Base-by-base conservation (phyloP, 1,139 yeast genomes). In the Yamadazyma pseudoaaseri region DNA sequence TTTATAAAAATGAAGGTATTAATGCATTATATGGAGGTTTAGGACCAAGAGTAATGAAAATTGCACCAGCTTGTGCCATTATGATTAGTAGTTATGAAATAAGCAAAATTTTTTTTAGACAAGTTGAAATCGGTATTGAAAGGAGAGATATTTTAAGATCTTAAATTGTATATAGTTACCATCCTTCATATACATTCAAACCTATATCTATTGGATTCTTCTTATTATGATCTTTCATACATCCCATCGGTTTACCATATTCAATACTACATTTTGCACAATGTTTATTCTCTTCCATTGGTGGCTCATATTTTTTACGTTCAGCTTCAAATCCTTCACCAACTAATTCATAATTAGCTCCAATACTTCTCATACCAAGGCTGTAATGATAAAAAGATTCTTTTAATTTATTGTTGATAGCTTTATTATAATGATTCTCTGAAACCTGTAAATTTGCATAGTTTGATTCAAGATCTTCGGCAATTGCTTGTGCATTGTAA, bases 21-120 rank as follows among this genome's bases (percentile, higher is more conserved):
- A 53, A 70, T 4, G 94, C 97, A 0, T 63, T 92, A 13, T 90
- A 82, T 54, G 85, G 86, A 25, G 98, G 98, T 0, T 64, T 89
- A 27, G 70, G 78, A 2, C 97, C 97, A 0, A 71, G 99, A 44
- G 76, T 92, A 7, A 64, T 90, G 56, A 92, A 92, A 53, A 85
- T 92, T 26, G 96, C 97, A 1, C 98, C 98, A 3, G 84, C 97
- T 9, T 92, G 98, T 72, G 98, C 98, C 2, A 92, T 92, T 24
- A 94, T 92, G 99, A 90, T 92, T 33, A 86, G 97, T 2, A 84
- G 95, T 28, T 92, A 92, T 57, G 98, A 92, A 56, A 68, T 90
- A 33, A 86, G 95, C 20, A 94, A 94, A 58, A 76, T 75, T 49
- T 63, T 83, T 26, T 76, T 39, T 26, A 34, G 10, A 10, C 9